Base-by-base conservation (phyloP, 371 early-diverging fungal genomes). In the Chytridium lagenaria region DNA sequence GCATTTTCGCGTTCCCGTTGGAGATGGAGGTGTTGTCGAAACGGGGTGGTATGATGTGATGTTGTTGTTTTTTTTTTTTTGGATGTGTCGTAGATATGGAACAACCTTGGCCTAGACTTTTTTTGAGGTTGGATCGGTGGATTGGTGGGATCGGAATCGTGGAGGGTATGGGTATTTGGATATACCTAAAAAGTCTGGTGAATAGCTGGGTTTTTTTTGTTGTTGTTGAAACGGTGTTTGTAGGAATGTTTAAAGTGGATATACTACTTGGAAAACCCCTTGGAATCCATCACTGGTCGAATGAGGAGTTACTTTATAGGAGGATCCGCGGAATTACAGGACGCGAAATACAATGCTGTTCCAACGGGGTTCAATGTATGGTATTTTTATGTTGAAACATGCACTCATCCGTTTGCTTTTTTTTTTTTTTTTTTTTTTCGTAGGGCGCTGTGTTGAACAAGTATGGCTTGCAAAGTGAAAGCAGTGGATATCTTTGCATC, bases 381-480 rank as follows among this genome's bases (percentile, higher is more conserved):
- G n/a, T n/a, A n/a, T n/a, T n/a, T n/a, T n/a, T n/a, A n/a, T n/a
- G n/a, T n/a, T n/a, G n/a, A n/a, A n/a, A n/a, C n/a, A n/a, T n/a
- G n/a, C n/a, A n/a, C n/a, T n/a, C n/a, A n/a, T n/a, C n/a, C n/a
- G n/a, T n/a, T n/a, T n/a, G n/a, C n/a, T n/a, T n/a, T n/a, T n/a
- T n/a, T n/a, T n/a, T n/a, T n/a, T n/a, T n/a, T n/a, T n/a, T n/a
- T n/a, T n/a, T n/a, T n/a, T n/a, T n/a, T n/a, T n/a, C n/a, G n/a
- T n/a, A 72, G 70, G 66, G 72, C 28, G 22, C 71, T 1, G 64
- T 70, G 16, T 49, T 76, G 23, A 80, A 73, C 77, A 78, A 76
- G 70, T 83, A 80, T 50, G 85, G 85, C 16, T 80, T 80, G 44
- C 77, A 76, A 40, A 79, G 79, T 2, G 81, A 80, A 71, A 74